Percentiles rank a stretch among this genome's conserved stretches.
Evolutionary conservation across 306 rosid genomes (phyloP).

Genomic region (Boehmeria nivea): DNA sequence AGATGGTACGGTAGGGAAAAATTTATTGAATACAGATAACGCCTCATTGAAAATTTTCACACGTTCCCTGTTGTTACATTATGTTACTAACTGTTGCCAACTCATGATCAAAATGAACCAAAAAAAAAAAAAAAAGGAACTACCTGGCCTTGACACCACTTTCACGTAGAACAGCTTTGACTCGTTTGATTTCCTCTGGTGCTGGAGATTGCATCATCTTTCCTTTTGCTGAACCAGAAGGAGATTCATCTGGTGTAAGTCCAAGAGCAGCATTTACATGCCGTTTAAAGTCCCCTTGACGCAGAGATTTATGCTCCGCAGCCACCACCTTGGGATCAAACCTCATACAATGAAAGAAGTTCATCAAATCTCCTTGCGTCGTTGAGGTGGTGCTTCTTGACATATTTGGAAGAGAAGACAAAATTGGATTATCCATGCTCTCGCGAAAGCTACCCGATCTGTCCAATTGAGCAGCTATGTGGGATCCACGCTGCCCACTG

Average conservation of each 20-base stretch:
- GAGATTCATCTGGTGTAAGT: slow-evolving; percentile 78
- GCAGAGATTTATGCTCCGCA: slow-evolving; percentile 67
- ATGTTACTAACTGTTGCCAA: slow-evolving; percentile 29
- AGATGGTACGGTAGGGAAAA: slow-evolving; percentile 70
- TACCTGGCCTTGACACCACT: slow-evolving; percentile 79
- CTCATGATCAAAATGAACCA: slow-evolving; percentile 22
- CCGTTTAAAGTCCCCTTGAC: slow-evolving; percentile 64
- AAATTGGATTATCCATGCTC: slow-evolving; percentile 70
- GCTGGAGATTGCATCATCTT: slow-evolving; percentile 54
- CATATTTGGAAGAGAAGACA: slow-evolving; percentile 84
- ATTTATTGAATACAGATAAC: slow-evolving; percentile 63
- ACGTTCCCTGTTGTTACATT: slow-evolving; percentile 62
- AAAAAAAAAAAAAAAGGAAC: slow-evolving; percentile 29
- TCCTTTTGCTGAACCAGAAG: slow-evolving; percentile 72
- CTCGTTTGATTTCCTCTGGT: slow-evolving; percentile 76
- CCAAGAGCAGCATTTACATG: slow-evolving; percentile 58
- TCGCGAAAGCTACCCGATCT: slow-evolving; percentile 90
- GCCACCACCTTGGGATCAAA: slow-evolving; percentile 70
- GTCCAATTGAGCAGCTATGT: slow-evolving; percentile 72
- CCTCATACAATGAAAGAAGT: slow-evolving; percentile 52
- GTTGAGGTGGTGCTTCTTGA: slow-evolving; percentile 65
- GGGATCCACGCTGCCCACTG: slow-evolving; percentile 94
- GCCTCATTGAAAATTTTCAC: slow-evolving; percentile 68
- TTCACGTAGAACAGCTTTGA: slow-evolving; percentile 44
- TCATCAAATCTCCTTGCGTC: slow-evolving; percentile 60